phyloP scores from a whole-genome alignment of 2,329 filamentous ascomycete species.

The Xylaria sp. region DNA sequence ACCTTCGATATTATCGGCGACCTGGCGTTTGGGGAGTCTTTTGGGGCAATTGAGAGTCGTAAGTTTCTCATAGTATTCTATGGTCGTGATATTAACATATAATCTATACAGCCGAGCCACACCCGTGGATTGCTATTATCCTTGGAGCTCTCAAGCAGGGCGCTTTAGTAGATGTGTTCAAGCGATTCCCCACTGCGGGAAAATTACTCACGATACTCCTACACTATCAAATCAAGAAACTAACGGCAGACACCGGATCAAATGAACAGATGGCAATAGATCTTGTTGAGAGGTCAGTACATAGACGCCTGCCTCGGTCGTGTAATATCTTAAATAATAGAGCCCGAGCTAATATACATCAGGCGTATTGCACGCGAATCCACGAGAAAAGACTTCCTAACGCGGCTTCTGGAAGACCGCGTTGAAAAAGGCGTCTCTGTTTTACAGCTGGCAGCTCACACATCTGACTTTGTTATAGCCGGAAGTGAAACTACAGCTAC shows the following conservation, averaged over 20 bases:
- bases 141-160: conserved; percentile 38
- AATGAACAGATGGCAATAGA: conserved; percentile 41
- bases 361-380: conserved; percentile 37
- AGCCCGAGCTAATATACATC: conserved; percentile 8
- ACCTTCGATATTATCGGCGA: conserved; percentile 27
- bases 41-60: conserved; percentile 28
- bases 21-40: conserved; percentile 28
- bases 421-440: conserved; percentile 37
- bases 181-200: conserved; percentile 40
- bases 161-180: conserved; percentile 41
- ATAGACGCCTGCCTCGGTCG: not conserved
- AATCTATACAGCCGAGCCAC: conserved; percentile 31
- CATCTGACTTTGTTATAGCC: conserved; percentile 45
- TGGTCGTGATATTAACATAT: not conserved
- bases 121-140: conserved; percentile 42
- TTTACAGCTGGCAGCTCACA: conserved; percentile 45
- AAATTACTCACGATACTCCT: conserved; percentile 32
- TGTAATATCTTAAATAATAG: not conserved
- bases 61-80: not conserved
- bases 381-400: conserved; percentile 42
- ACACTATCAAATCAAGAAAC: conserved; percentile 30
- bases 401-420: conserved; percentile 41
- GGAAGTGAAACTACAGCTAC: conserved; percentile 42
- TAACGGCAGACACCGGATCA: conserved; percentile 28
- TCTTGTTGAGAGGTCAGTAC: conserved; percentile 35